phyloP scores from a whole-genome alignment of 768 basidiomycete species.

The Favolaschia claudopus region DNA sequence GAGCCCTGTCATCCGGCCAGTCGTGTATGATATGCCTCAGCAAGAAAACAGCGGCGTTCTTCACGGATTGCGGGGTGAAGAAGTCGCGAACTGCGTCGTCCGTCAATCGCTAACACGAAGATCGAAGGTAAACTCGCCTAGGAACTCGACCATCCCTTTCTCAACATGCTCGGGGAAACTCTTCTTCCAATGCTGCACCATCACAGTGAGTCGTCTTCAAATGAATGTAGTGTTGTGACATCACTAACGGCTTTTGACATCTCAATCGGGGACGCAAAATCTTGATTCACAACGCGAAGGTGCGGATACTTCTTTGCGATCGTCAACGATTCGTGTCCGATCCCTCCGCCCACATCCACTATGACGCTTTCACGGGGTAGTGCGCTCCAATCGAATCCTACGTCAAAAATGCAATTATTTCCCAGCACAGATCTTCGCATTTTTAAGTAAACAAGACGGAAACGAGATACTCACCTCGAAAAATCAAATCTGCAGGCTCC shows the following conservation, averaged over 20 bases:
- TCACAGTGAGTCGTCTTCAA: background rate
- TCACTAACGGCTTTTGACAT: conserved; percentile 5
- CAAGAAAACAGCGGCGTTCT: conserved; percentile 36
- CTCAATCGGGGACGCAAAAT: conserved; percentile 24
- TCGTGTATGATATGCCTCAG: conserved; percentile 40
- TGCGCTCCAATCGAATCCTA: conserved; percentile 29
- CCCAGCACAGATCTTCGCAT: too few relatives aligned
- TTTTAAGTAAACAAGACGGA: background rate
- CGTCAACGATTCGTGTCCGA: conserved; percentile 20
- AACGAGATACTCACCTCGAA: conserved; percentile 5
- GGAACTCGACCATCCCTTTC: conserved; percentile 6
- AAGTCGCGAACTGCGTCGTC: conserved; percentile 29
- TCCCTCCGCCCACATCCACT: conserved; percentile 33
- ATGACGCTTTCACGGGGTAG: conserved; percentile 16
- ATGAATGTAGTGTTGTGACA: background rate
- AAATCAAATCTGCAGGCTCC: conserved; percentile 5
- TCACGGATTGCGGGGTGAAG: conserved; percentile 35
- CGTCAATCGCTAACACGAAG: background rate
- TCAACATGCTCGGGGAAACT: conserved; percentile 1
- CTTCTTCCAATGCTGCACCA: background rate
- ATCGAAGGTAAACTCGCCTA: background rate
- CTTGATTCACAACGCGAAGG: conserved; percentile 25
- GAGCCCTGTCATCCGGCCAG: conserved; percentile 34
- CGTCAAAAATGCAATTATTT: too few relatives aligned
- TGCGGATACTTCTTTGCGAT: conserved; percentile 19